Conservation (phyloP, 768 basidiomycete genomes). For the Tricholoma furcatifolium region DNA sequence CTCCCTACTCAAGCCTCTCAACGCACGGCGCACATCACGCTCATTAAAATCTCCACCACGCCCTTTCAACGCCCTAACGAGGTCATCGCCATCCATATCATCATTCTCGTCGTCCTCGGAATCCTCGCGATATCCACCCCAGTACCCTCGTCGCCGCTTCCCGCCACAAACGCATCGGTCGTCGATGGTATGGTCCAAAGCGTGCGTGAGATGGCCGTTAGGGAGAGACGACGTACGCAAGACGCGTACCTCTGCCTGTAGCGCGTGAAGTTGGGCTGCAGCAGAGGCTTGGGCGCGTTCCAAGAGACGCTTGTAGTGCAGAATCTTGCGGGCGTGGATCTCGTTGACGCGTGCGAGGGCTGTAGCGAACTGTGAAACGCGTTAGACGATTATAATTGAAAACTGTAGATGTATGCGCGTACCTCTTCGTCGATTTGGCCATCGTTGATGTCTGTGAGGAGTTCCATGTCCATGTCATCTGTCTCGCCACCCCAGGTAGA, state of each 20-base stretch:
- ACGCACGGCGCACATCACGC: constrained; percentile 61
- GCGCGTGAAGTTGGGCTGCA: constrained; percentile 80
- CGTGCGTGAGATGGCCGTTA: constrained; percentile 17
- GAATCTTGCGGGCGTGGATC: constrained; percentile 55
- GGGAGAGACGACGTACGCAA: constrained; percentile 43
- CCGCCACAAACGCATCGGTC: constrained; percentile 57
- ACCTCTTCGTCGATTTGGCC: constrained; percentile 76
- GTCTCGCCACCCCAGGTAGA: constrained; percentile 47
- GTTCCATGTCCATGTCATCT: constrained; percentile 67
- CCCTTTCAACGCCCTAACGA: constrained; percentile 47
- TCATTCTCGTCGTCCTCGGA: constrained; percentile 39
- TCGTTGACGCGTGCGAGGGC: constrained; percentile 38
- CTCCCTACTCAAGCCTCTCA: constrained; percentile 61
- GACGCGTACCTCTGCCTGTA: constrained; percentile 77
- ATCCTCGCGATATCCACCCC: constrained; percentile 65
- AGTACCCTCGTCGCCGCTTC: constrained; percentile 61
- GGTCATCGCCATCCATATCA: constrained; percentile 30
- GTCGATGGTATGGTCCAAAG: constrained; percentile 20
- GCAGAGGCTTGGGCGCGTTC: constrained; percentile 78
- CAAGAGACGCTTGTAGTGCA: constrained; percentile 75
- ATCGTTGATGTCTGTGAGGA: constrained; percentile 62
- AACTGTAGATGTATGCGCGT: background rate
- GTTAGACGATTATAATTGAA: background rate
- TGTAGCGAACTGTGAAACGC: constrained; percentile 33
- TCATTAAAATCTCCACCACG: constrained; percentile 59